phyloP scores from a whole-genome alignment of 2,329 filamentous ascomycete genomes.

The Incumbomyces lentus region DNA sequence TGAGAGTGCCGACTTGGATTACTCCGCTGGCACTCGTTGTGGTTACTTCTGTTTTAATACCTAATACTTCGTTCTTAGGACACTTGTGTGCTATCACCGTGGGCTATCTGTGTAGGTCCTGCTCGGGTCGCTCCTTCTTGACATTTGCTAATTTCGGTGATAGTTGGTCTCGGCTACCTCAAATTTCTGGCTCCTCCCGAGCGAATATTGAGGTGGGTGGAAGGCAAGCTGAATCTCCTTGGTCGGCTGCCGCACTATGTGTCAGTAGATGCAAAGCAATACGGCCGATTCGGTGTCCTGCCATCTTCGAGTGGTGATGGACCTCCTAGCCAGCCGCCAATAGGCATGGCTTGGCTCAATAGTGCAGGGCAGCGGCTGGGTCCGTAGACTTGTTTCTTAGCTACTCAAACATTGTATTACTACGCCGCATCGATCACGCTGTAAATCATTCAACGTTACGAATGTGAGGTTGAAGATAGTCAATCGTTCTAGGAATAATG shows the following conservation, averaged over 20 bases:
- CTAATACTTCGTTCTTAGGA: conserved; percentile 72
- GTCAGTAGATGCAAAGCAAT: conserved; percentile 90
- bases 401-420: background rate
- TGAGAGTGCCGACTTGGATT: conserved; percentile 82
- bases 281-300: conserved; percentile 80
- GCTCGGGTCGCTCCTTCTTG: background rate
- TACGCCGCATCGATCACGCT: background rate
- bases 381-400: conserved; percentile 35
- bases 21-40: conserved; percentile 70
- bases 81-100: conserved; percentile 75
- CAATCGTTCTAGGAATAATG: too few relatives aligned
- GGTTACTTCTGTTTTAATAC: conserved; percentile 65
- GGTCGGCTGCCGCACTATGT: conserved; percentile 82
- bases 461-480: too few relatives aligned
- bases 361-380: conserved; percentile 45
- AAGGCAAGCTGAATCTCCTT: conserved; percentile 76
- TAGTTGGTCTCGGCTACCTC: conserved; percentile 77
- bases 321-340: conserved; percentile 25
- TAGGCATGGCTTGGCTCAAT: conserved; percentile 50
- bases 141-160: conserved; percentile 1
- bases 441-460: too few relatives aligned
- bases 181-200: conserved; percentile 85
- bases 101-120: conserved; percentile 69
- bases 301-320: conserved; percentile 42
- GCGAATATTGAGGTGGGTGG: conserved; percentile 75